Base-by-base conservation (phyloP, 805 yeast genomes). In the Lachancea sp. region DNA sequence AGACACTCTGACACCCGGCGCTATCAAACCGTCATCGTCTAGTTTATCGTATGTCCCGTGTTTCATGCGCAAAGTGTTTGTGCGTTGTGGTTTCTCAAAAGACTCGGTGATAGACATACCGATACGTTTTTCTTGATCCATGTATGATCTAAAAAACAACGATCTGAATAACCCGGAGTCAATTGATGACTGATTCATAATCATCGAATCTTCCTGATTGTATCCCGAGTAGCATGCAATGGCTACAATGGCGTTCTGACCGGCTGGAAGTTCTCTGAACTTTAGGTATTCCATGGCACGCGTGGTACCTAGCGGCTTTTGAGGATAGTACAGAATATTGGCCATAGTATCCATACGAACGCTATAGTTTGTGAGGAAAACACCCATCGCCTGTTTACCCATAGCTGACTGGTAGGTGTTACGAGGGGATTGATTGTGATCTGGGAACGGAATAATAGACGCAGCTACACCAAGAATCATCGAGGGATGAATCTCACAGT, bases 381-480 rank as follows among this genome's bases (percentile, higher is more conserved):
- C 98, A 64, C 99, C 99, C 99, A 93, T 93, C 47, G 99, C 99
- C 72, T 93, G 99, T 69, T 93, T 93, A 79, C 99, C 99, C 99
- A 93, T 93, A 56, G 99, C 99, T 66, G 96, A 90, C 73, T 93
- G 99, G 69, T 93, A 93, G 1, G 99, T 93, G 63, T 93, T 93
- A 81, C 99, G 91, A 49, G 99, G 99, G 45, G 97, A 90, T 73
- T 93, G 99, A 67, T 93, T 93, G 68, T 93, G 99, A 70, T 93
- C 98, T 12, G 99, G 99, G 84, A 91, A 93, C 15, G 99, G 99
- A 75, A 93, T 93, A 63, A 93, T 88, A 36, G 96, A 88, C 9
- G 99, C 99, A 42, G 96, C 96, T 49, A 93, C 96, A 66, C 99
- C 99, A 50, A 93, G 75, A 67, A 93, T 91, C 99, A 93, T 93